Evolutionary conservation across 208 protist species (phyloP), one percentile per base, ranked within the genome.

Genomic region (Strigomonas culicis): DNA sequence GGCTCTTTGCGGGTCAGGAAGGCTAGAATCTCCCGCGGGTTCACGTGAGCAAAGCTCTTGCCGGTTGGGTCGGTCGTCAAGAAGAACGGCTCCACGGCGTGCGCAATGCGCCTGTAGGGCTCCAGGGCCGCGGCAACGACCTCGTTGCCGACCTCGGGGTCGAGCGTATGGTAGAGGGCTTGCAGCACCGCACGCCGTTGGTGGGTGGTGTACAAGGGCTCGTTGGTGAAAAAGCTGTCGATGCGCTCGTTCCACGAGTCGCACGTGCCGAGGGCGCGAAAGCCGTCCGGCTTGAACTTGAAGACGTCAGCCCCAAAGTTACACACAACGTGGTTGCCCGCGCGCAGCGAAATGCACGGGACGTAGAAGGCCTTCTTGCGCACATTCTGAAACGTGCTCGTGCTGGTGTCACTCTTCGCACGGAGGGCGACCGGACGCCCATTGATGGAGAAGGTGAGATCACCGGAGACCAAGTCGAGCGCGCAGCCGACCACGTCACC

Each of bases 181-280:
- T 79, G 76, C 62, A 93, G 61, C 22, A 65, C 76, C 10, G 53
- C 59, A 24, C 88, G 68, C 11, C 88, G 82, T 17, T 75, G 70
- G 31, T 78, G 59, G 28, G 83, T 92, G 49, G 74, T 75, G 32
- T 71, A 55, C 24, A 75, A 62, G 27, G 68, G 50, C 36, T 86
- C 75, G 52, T 84, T 92, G 55, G 77, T 74, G 77, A 96, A 97
- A 71, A 89, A 95, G 27, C 82, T 80, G 67, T 96, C 88, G 53
- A 97, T 94, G 13, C 92, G 82, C 72, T 95, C 89, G 68, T 79
- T 83, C 90, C 92, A 97, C 46, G 92, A 94, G 73, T 97, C 92
- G 28, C 86, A 75, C 59, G 95, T 87, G 22, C 92, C 88, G 11
- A 97, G 80, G 8, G 92, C 82, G 59, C 67, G 79, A 70, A 94